Evolutionary conservation across 805 yeast species (phyloP), one percentile per base, ranked within the genome.

Genomic region (Martiniozyma abietophila): DNA sequence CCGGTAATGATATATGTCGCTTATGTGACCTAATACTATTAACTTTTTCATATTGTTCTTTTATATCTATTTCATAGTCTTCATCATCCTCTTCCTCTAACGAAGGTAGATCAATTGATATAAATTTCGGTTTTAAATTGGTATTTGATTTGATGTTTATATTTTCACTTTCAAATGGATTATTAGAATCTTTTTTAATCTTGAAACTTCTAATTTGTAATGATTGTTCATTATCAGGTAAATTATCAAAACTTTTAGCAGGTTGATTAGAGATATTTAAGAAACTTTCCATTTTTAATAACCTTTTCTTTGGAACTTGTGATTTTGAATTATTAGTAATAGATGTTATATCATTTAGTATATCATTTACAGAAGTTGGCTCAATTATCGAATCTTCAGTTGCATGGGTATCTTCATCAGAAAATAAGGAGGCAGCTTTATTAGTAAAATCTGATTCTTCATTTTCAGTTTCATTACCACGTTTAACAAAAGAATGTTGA

Each of bases 241-340:
- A 15, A 37, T 33, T 14, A 27, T 33, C 10, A 37, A 37, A 6
- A 37, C 40, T 33, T 32, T 37, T 8, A 37, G 19, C 15, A 4
- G 37, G 37, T 25, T 38, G 35, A 18, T 38, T 30, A 6, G n/a
- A 15, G 14, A 42, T 36, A 20, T 48, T 47, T 18, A 53, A 26
- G 23, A 54, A 54, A 29, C 58, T 53, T 39, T 54, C 59, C 35
- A 49, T 54, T 32, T 54, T 54, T 33, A 54, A 10, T 6, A 54
- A 25, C 27, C 39, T 42, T 26, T 41, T 43, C 32, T 43, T 40
- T 14, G 32, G 20, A 11, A 22, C 17, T 18, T 17, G 4, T 20
- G 9, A 8, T 18, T 18, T 25, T 18, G 14, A 11, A 9, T 4
- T 17, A 8, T 7, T 14, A 16, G 9, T 25, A 6, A 12, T 20